A percentile compares a stretch with the other conserved stretches of the same genome.
phyloP scores from a whole-genome alignment of 306 rosid genomes.

The Dryas octopetala region DNA sequence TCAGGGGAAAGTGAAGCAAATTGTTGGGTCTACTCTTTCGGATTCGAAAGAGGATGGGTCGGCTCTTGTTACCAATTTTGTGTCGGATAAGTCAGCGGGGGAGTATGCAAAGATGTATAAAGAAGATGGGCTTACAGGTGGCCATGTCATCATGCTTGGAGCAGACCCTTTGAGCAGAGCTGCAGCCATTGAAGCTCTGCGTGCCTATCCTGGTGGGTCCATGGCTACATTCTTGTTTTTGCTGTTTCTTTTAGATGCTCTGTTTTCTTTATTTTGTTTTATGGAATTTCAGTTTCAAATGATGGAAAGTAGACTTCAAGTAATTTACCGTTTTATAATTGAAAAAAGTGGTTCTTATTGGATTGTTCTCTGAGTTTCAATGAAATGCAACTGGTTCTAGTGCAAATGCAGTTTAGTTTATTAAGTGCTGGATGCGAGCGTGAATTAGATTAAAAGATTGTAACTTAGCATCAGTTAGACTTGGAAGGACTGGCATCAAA shows the following conservation, averaged over 20 bases:
- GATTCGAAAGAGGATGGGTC: constrained; percentile 69
- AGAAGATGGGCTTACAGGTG: constrained; percentile 75
- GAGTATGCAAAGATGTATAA: constrained; percentile 73
- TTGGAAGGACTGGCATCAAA: background rate
- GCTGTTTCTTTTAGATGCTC: background rate
- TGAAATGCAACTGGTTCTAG: background rate
- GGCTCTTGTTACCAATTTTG: constrained; percentile 77
- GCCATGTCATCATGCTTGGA: constrained; percentile 93
- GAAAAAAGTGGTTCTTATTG: background rate
- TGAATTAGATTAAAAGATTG: background rate
- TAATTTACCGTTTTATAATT: background rate
- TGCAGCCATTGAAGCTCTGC: constrained; percentile 82
- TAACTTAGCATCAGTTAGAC: background rate
- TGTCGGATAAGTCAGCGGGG: constrained; percentile 83
- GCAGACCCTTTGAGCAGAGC: constrained; percentile 79
- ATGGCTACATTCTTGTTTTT: background rate
- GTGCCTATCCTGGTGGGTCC: constrained; percentile 71
- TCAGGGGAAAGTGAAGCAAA: constrained; percentile 91
- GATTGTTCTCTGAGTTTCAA: background rate
- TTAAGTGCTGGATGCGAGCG: background rate
- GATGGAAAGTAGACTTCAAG: background rate
- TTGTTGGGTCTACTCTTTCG: constrained; percentile 86
- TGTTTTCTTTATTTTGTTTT: background rate
- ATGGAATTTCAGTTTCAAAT: background rate
- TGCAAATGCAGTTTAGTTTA: background rate